Evolutionary conservation across 257 asterid species (phyloP).

Genomic region (Solanum commersonii): DNA sequence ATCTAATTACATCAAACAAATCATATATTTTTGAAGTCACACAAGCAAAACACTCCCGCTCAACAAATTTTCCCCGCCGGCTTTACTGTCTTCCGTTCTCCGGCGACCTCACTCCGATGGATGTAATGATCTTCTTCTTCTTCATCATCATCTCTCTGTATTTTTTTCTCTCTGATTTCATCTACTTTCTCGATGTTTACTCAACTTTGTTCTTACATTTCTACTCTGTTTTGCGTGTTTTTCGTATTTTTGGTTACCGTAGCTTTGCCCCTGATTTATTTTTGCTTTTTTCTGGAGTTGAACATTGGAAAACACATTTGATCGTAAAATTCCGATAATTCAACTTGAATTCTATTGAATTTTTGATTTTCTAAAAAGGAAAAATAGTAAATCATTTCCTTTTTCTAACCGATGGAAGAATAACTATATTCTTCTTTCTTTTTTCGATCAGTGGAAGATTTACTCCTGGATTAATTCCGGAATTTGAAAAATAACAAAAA

Average conservation of each 20-base stretch:
- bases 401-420: neutral
- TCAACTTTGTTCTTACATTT: neutral
- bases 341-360: neutral
- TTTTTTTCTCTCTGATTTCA: neutral
- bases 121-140: neutral
- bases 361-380: neutral
- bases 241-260: neutral
- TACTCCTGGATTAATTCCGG: neutral
- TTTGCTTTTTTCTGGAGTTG: neutral
- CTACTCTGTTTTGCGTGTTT: neutral
- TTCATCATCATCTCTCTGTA: neutral
- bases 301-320: neutral
- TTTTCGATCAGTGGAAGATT: neutral
- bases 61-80: neutral
- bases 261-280: neutral
- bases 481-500: no score
- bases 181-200: neutral
- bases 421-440: no score
- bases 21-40: neutral
- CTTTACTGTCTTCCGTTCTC: neutral
- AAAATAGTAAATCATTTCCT: neutral
- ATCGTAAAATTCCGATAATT: neutral
- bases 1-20: neutral
- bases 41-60: neutral
- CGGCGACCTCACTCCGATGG: neutral